phyloP scores from a whole-genome alignment of 306 rosid species.

The Hippophae tibetana region DNA sequence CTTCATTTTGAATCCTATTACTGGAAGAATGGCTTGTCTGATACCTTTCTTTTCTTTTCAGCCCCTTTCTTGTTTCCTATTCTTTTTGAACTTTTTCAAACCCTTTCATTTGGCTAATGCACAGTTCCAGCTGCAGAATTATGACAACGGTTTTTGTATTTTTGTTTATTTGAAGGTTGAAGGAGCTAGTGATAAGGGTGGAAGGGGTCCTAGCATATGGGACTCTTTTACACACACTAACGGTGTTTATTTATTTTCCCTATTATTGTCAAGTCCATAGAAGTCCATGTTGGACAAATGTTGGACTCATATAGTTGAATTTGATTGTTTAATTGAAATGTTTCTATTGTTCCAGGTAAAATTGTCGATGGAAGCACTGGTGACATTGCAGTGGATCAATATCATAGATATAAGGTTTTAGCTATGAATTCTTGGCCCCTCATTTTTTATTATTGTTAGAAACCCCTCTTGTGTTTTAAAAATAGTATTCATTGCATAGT shows the following conservation, averaged over 20 bases:
- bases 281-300: neutral
- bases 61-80: neutral
- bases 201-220: slow-evolving; percentile 83
- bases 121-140: slow-evolving; percentile 5
- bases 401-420: slow-evolving; percentile 74
- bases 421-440: slow-evolving; percentile 1
- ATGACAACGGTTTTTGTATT: slow-evolving; percentile 6
- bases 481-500: too few species aligned
- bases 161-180: slow-evolving; percentile 52
- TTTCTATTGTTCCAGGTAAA: slow-evolving; percentile 47
- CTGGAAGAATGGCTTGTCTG: neutral
- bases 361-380: slow-evolving; percentile 70
- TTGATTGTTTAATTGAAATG: slow-evolving; percentile 6
- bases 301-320: slow-evolving; percentile 3
- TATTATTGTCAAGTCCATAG: neutral
- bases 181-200: slow-evolving; percentile 73
- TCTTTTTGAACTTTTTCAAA: neutral
- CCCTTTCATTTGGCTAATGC: slow-evolving; percentile 2
- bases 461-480: neutral
- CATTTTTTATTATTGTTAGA: slow-evolving; percentile 3
- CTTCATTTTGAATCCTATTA: neutral
- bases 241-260: slow-evolving; percentile 28
- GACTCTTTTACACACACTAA: slow-evolving; percentile 69
- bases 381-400: slow-evolving; percentile 84
- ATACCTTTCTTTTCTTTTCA: neutral